phyloP scores from a whole-genome alignment of 352 stramenopile genomes.

The Phytophthora kernoviae region DNA sequence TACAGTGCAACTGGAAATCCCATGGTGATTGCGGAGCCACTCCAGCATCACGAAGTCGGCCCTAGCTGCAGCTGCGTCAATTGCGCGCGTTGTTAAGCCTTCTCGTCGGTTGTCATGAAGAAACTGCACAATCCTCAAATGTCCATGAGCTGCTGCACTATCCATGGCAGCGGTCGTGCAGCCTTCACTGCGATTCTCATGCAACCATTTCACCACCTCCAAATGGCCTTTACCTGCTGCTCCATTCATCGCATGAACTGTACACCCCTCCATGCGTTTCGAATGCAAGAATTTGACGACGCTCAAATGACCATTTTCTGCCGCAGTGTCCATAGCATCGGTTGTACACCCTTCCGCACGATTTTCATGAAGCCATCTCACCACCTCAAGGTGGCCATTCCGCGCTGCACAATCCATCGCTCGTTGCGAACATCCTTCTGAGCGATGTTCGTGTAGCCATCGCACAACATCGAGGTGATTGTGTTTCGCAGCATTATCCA shows the following conservation, averaged over 20 bases:
- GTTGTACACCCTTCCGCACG: constrained; percentile 26
- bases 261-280: constrained; percentile 29
- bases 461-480: constrained; percentile 23
- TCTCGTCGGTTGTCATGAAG: constrained; percentile 24
- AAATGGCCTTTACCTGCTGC: constrained; percentile 61
- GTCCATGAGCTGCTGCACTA: constrained; percentile 22
- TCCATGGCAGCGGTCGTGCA: constrained; percentile 25
- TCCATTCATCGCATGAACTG: constrained; percentile 44
- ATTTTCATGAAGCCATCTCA: constrained; percentile 31
- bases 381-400: constrained; percentile 29
- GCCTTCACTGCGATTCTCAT: constrained; percentile 31
- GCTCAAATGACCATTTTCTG: constrained; percentile 23
- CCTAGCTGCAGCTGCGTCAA: constrained; percentile 16
- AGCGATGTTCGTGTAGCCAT: constrained; percentile 32
- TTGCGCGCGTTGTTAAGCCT: constrained; percentile 17
- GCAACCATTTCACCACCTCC: constrained; percentile 54
- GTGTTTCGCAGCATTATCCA: constrained; percentile 27
- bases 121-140: constrained; percentile 29
- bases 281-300: constrained; percentile 31
- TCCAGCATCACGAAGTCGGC: constrained; percentile 25
- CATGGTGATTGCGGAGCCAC: constrained; percentile 18
- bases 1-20: constrained; percentile 6
- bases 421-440: constrained; percentile 32
- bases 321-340: constrained; percentile 27
- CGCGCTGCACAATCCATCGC: constrained; percentile 33